phyloP scores from a whole-genome alignment of 768 basidiomycete species.

The Sporobolomyces phaffii region DNA sequence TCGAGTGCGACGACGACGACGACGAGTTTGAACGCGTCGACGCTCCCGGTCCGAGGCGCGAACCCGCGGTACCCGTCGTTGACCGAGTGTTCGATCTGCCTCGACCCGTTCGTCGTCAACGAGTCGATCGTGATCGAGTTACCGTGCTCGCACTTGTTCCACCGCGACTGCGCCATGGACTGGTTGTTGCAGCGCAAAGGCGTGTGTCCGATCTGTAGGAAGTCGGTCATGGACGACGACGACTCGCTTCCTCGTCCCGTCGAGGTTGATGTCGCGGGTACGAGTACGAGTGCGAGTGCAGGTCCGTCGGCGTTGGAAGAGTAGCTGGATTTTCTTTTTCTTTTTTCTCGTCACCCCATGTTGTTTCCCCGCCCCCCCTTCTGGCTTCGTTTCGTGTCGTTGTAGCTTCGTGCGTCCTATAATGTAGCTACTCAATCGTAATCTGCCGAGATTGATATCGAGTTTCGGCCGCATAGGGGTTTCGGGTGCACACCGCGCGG shows the following conservation, averaged over 20 bases:
- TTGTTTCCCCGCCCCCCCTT: no score
- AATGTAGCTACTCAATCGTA: no score
- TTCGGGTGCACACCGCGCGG: background rate
- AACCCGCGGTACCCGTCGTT: conserved; percentile 12
- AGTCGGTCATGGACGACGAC: conserved; percentile 10
- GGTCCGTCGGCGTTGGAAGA: no score
- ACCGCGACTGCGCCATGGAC: conserved; percentile 78
- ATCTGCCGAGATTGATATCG: no score
- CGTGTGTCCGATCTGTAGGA: conserved; percentile 22
- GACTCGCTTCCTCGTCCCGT: no score
- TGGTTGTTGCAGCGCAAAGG: conserved; percentile 83
- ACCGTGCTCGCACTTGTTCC: conserved; percentile 93
- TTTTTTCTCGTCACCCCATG: no score
- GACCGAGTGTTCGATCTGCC: conserved; percentile 84
- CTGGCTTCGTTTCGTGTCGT: no score
- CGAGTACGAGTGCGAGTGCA: background rate
- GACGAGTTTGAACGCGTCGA: no score
- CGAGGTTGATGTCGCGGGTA: no score
- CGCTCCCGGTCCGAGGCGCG: conserved; percentile 6
- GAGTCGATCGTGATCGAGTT: conserved; percentile 86
- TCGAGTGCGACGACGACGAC: conserved; percentile 8
- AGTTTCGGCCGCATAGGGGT: no score
- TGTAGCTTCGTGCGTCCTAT: no score
- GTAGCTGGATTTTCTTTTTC: no score
- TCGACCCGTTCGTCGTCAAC: conserved; percentile 64